phyloP scores from a whole-genome alignment of 140 eudicot genomes.

The Stevia rebaudiana region DNA sequence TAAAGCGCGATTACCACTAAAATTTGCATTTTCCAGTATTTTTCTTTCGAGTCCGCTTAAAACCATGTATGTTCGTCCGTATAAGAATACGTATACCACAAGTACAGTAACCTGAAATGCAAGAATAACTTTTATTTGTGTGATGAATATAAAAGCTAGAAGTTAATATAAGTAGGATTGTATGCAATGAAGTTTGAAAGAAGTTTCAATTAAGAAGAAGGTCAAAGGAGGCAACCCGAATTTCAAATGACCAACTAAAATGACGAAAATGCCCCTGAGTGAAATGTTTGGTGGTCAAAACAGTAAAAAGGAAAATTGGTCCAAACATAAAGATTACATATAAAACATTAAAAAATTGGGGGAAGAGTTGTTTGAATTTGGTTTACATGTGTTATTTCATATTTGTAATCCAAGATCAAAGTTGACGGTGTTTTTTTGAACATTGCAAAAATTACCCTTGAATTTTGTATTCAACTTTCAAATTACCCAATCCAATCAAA shows the following conservation, averaged over 20 bases:
- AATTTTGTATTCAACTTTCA: not conserved
- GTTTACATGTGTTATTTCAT: not conserved
- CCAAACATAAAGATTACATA: not conserved
- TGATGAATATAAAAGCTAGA: slow-evolving; percentile 8
- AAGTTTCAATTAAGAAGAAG: not conserved
- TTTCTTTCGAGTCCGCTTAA: slow-evolving; percentile 82
- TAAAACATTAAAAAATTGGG: not conserved
- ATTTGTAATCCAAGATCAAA: not conserved
- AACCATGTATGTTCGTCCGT: slow-evolving; percentile 84
- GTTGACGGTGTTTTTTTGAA: not conserved
- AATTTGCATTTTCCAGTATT: slow-evolving; percentile 47
- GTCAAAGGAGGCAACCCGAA: slow-evolving; percentile 4
- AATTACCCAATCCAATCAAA: not conserved
- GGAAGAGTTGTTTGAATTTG: not conserved
- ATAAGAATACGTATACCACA: slow-evolving; percentile 65
- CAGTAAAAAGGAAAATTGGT: not conserved
- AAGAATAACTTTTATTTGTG: slow-evolving; percentile 2
- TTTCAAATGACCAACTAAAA: not conserved
- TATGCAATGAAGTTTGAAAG: not conserved
- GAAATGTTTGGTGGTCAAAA: not conserved
- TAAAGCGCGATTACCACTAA: slow-evolving; percentile 40
- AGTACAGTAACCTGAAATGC: slow-evolving; percentile 79
- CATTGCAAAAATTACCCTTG: not conserved
- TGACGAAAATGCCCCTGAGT: not conserved
- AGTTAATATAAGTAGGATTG: slow-evolving; percentile 1